Evolutionary conservation across 345 rosid species (phyloP).

Genomic region (Eucalyptus brandiana): DNA sequence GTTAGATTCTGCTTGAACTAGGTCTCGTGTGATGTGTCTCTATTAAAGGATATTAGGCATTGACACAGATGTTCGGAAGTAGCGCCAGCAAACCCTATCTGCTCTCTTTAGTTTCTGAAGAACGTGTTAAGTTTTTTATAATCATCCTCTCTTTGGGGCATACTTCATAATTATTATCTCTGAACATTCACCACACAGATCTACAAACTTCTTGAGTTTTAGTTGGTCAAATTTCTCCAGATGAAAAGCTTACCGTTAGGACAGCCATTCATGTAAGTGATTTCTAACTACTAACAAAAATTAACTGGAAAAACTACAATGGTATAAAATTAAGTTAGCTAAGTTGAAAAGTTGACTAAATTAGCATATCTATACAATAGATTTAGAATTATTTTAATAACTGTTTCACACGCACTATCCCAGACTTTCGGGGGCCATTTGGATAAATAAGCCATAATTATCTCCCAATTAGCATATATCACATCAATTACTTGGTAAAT

Average conservation of each 20-base stretch:
- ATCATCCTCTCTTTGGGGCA: not conserved
- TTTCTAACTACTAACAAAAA: not conserved
- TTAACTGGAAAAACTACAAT: not conserved
- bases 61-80: not conserved
- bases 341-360: not conserved
- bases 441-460: not conserved
- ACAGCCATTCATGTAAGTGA: not conserved
- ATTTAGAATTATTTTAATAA: not conserved
- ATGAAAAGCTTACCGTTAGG: not conserved
- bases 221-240: not conserved
- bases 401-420: not conserved
- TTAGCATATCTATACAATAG: fast-evolving
- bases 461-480: not conserved
- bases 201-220: not conserved
- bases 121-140: not conserved
- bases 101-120: not conserved
- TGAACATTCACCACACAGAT: not conserved
- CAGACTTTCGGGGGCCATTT: not conserved
- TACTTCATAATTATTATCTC: not conserved
- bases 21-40: not conserved
- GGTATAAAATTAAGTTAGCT: not conserved
- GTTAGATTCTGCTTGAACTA: not conserved
- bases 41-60: not conserved
- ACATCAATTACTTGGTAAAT: not conserved
- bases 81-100: not conserved